Conservation (phyloP, 768 basidiomycete genomes). For the Phanerodontia chrysosporium region DNA sequence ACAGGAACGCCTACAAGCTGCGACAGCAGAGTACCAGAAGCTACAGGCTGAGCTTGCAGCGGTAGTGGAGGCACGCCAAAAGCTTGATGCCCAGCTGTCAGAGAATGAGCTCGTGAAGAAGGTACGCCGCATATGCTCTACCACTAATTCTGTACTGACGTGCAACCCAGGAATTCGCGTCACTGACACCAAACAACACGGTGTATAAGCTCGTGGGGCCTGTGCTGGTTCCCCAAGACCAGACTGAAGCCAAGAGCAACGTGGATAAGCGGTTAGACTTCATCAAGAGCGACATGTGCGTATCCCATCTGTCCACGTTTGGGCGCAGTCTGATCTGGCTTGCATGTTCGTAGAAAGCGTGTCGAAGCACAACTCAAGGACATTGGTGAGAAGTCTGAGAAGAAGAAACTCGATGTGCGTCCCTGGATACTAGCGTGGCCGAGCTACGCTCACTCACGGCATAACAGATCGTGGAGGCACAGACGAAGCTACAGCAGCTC, state of each 20-base stretch:
- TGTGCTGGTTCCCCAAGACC: slow-evolving; percentile 86
- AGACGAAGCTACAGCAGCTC: slow-evolving; percentile 7
- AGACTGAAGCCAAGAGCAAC: slow-evolving; percentile 78
- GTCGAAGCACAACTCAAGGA: slow-evolving; percentile 83
- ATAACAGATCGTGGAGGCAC: slow-evolving; percentile 6
- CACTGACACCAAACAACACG: slow-evolving; percentile 67
- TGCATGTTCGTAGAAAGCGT: slow-evolving; percentile 49
- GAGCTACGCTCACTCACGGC: background rate
- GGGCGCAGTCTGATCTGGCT: slow-evolving; percentile 6
- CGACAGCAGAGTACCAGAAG: slow-evolving; percentile 75
- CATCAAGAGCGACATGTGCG: slow-evolving; percentile 85
- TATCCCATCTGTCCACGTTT: slow-evolving; percentile 9
- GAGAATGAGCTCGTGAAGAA: slow-evolving; percentile 93
- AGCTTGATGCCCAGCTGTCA: slow-evolving; percentile 83
- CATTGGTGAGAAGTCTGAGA: slow-evolving; percentile 67
- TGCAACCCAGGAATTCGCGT: slow-evolving; percentile 68
- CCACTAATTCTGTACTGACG: background rate
- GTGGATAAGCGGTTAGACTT: slow-evolving; percentile 89
- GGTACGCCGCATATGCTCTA: slow-evolving; percentile 36
- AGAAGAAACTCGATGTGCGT: slow-evolving; percentile 77
- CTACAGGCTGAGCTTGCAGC: slow-evolving; percentile 69
- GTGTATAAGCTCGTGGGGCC: slow-evolving; percentile 93
- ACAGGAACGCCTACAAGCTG: slow-evolving; percentile 57
- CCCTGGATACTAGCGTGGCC: background rate
- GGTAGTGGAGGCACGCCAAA: slow-evolving; percentile 76